Evolutionary conservation across 306 rosid genomes (phyloP).

Genomic region (Elaeagnus macrophylla): DNA sequence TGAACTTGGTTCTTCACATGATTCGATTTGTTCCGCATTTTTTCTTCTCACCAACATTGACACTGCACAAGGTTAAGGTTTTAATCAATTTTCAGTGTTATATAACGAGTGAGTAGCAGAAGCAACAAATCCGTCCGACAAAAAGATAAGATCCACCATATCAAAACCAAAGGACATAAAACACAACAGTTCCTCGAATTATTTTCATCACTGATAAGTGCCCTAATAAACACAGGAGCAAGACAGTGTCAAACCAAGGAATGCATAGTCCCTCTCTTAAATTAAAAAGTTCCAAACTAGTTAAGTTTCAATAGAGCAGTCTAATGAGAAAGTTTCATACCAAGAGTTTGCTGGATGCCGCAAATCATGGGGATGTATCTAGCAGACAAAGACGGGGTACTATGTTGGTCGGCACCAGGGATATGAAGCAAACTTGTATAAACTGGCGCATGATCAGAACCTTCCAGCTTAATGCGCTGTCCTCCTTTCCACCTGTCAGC

Average conservation of each 20-base stretch:
- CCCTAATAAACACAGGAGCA: neutral
- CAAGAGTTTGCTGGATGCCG: constrained; percentile 79
- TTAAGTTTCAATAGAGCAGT: too few relatives aligned
- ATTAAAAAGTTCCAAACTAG: too few relatives aligned
- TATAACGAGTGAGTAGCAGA: constrained; percentile 8
- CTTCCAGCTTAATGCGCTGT: constrained; percentile 63
- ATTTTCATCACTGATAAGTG: neutral
- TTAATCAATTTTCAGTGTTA: constrained; percentile 2
- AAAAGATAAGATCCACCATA: neutral
- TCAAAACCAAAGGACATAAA: neutral
- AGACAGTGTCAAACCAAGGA: neutral
- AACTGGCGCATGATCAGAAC: constrained; percentile 98
- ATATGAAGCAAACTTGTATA: constrained; percentile 47
- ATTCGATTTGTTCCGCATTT: constrained; percentile 32
- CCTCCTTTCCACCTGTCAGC: constrained; percentile 72
- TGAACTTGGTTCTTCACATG: constrained; percentile 15
- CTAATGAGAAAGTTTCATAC: constrained; percentile 28
- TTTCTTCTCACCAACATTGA: constrained; percentile 60
- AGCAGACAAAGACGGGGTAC: constrained; percentile 71
- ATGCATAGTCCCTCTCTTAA: neutral
- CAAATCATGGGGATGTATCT: constrained; percentile 74
- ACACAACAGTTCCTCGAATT: neutral
- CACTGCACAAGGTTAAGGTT: constrained; percentile 41
- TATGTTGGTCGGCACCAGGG: constrained; percentile 53
- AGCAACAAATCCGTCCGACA: neutral